Evolutionary conservation across 2,329 filamentous ascomycete genomes (phyloP).

Genomic region (Fusarium robinianum): DNA sequence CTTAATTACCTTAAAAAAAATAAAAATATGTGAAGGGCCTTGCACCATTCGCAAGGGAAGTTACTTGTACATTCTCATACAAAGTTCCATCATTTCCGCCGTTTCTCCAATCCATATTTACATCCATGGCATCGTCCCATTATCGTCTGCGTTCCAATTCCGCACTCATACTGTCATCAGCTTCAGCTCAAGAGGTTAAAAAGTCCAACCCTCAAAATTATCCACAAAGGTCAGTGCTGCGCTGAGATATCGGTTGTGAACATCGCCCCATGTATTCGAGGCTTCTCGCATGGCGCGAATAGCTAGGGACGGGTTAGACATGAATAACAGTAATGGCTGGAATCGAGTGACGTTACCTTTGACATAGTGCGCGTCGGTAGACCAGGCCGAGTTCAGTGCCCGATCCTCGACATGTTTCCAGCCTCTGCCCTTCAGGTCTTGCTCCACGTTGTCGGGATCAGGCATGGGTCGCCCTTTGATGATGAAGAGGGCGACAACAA

Average conservation of each 20-base stretch:
- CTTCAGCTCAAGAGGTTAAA: slow-evolving; percentile 29
- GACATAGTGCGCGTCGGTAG: slow-evolving; percentile 80
- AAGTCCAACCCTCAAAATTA: slow-evolving; percentile 71
- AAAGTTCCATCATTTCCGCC: no score
- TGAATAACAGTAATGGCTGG: background rate
- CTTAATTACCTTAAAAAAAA: no score
- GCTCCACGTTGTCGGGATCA: slow-evolving; percentile 64
- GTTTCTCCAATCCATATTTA: no score
- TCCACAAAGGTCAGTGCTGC: slow-evolving; percentile 74
- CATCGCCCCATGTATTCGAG: slow-evolving; percentile 74
- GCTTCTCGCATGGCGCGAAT: slow-evolving; percentile 76
- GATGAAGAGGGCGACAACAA: slow-evolving; percentile 78
- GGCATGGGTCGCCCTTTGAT: slow-evolving; percentile 74
- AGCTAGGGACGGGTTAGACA: slow-evolving; percentile 47
- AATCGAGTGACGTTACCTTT: slow-evolving; percentile 61
- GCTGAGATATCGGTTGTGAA: slow-evolving; percentile 66
- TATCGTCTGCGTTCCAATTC: no score
- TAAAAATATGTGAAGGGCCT: no score
- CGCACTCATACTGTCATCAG: background rate
- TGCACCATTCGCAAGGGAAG: no score
- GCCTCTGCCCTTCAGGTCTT: slow-evolving; percentile 63
- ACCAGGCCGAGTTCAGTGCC: slow-evolving; percentile 69
- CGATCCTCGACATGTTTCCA: slow-evolving; percentile 79
- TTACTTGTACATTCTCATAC: no score
- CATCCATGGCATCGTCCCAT: no score